phyloP scores from a whole-genome alignment of 108 stramenopile genomes.

The Nitzschia palea region DNA sequence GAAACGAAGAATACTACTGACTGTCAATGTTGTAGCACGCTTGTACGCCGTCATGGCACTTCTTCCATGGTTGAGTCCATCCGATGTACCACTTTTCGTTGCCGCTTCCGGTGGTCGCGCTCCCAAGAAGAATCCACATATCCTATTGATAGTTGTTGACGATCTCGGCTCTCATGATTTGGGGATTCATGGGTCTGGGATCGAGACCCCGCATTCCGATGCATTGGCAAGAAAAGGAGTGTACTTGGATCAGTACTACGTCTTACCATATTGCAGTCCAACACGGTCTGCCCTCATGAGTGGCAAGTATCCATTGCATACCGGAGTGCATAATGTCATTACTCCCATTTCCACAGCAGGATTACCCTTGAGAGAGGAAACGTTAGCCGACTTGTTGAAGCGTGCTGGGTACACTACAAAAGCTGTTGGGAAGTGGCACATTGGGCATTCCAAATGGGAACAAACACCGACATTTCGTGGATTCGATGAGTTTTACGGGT shows the following conservation, averaged over 20 bases:
- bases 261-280: conserved; percentile 43
- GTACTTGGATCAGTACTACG: conserved; percentile 45
- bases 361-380: conserved; percentile 36
- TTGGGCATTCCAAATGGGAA: conserved; percentile 38
- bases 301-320: conserved; percentile 47
- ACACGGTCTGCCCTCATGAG: conserved; percentile 38
- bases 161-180: conserved; percentile 51
- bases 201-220: conserved; percentile 32
- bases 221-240: conserved; percentile 20
- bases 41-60: background rate
- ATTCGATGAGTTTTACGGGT: conserved; percentile 62
- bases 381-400: conserved; percentile 30
- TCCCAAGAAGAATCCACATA: background rate
- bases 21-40: background rate
- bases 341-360: conserved; percentile 15
- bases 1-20: too few relatives aligned
- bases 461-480: conserved; percentile 59
- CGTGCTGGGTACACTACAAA: conserved; percentile 45
- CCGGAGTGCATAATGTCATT: conserved; percentile 29
- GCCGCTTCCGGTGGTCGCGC: background rate
- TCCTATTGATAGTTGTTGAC: conserved; percentile 32
- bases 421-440: conserved; percentile 71
- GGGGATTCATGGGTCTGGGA: conserved; percentile 37
- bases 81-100: background rate
- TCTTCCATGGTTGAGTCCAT: background rate